Percentiles rank a stretch among this genome's conserved stretches.
Conservation (phyloP, 495 filamentous ascomycete genomes). For the Talaromyces ruber region DNA sequence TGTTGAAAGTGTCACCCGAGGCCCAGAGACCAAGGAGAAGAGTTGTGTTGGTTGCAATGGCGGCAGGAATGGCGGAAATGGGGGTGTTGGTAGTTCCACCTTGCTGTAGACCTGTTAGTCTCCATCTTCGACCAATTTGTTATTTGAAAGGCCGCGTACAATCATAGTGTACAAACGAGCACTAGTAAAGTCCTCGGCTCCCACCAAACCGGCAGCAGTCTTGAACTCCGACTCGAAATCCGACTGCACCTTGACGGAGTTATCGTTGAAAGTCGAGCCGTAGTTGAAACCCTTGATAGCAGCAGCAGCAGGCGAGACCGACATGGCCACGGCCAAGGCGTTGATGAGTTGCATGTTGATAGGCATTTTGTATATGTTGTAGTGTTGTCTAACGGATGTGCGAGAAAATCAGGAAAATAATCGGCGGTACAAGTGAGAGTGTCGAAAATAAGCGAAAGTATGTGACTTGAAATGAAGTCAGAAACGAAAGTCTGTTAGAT, state of each 20-base stretch:
- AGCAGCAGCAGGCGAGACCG: constrained; percentile 34
- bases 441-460: not conserved
- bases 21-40: constrained; percentile 75
- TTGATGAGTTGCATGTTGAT: constrained; percentile 27
- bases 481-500: not conserved
- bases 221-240: constrained; percentile 67
- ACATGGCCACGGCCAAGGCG: constrained; percentile 35
- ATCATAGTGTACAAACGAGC: constrained; percentile 61
- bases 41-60: constrained; percentile 61
- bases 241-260: constrained; percentile 49
- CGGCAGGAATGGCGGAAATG: constrained; percentile 67
- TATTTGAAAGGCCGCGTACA: constrained; percentile 6
- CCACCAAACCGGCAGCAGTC: constrained; percentile 57
- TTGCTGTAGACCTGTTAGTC: constrained; percentile 26
- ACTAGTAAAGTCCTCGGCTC: constrained; percentile 65
- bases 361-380: constrained; percentile 12
- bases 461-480: not conserved
- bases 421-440: not conserved
- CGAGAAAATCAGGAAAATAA: not conserved
- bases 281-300: constrained; percentile 77
- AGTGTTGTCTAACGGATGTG: constrained; percentile 19
- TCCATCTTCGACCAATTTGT: not conserved
- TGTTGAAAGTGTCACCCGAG: constrained; percentile 59
- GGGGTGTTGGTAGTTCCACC: constrained; percentile 48
- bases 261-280: constrained; percentile 54